Conservation (phyloP, 257 asterid genomes). For the Hygrophila difformis region DNA sequence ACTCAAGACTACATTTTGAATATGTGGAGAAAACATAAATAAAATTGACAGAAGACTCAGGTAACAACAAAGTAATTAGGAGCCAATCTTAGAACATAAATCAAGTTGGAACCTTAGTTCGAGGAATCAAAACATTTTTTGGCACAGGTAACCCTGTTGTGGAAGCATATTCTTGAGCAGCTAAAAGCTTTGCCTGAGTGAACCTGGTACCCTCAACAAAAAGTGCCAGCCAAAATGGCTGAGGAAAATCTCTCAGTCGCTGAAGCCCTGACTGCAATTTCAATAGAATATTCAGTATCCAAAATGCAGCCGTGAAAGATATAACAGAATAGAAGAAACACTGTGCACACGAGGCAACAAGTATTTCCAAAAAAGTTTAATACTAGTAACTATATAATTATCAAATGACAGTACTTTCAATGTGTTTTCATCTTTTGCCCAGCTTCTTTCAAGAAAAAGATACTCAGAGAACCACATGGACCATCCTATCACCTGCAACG, state of each 20-base stretch:
- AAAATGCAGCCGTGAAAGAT: no score
- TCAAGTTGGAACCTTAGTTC: slow-evolving; percentile 66
- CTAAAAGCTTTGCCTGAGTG: slow-evolving; percentile 86
- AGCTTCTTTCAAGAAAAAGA: slow-evolving; percentile 93
- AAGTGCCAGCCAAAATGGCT: slow-evolving; percentile 88
- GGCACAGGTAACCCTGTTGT: slow-evolving; percentile 76
- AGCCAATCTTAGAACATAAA: slow-evolving; percentile 9
- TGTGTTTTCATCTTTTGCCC: slow-evolving; percentile 89
- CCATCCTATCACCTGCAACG: slow-evolving; percentile 90
- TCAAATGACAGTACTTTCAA: slow-evolving; percentile 48
- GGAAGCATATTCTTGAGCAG: slow-evolving; percentile 93
- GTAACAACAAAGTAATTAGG: no score
- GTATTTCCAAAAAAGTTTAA: no score
- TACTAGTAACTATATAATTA: background rate
- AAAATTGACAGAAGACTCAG: no score
- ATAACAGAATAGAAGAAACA: slow-evolving; percentile 12
- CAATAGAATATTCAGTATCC: slow-evolving; percentile 9
- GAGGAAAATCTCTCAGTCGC: slow-evolving; percentile 70
- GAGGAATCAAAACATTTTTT: slow-evolving; percentile 85
- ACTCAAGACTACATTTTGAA: no score
- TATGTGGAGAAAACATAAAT: no score
- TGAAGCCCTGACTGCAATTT: slow-evolving; percentile 66
- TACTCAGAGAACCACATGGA: slow-evolving; percentile 98
- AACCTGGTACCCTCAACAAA: slow-evolving; percentile 97
- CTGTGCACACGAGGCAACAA: no score